Percentiles rank a stretch among this genome's conserved stretches.
Conservation (phyloP, 129 eudicot species). For the Kitagawia praeruptora region DNA sequence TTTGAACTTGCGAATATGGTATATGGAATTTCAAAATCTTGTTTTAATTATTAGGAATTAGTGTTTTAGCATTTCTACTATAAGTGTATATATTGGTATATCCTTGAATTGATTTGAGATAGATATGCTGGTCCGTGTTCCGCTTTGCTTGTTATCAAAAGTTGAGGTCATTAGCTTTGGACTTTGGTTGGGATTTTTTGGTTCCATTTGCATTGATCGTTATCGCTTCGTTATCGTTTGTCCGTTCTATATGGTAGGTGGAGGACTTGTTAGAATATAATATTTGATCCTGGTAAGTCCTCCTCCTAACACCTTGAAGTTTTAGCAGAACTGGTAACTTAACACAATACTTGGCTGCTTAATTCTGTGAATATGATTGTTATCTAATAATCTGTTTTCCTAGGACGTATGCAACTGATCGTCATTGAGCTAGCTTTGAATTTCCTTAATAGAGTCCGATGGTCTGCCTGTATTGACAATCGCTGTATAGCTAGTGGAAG, state of each 20-base stretch:
- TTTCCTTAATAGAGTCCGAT: background rate
- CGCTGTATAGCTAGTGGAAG: background rate
- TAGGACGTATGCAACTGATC: background rate
- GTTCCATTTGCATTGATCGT: background rate
- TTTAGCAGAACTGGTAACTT: no score
- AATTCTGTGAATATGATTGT: background rate
- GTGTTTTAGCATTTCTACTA: background rate
- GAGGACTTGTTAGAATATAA: no score
- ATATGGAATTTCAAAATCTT: background rate
- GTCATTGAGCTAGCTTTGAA: background rate
- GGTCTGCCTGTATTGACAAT: background rate
- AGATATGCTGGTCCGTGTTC: background rate
- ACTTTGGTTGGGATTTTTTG: slow-evolving; percentile 2
- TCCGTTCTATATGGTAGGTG: background rate
- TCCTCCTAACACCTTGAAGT: no score
- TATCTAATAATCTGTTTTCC: background rate
- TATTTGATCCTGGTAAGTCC: no score
- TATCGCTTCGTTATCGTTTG: background rate
- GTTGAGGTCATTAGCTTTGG: background rate
- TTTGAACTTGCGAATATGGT: background rate
- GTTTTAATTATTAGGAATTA: background rate
- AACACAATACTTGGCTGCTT: background rate
- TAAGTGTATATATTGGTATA: background rate
- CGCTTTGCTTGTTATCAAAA: background rate
- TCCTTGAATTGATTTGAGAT: background rate